Evolutionary conservation across 2,329 filamentous ascomycete genomes (phyloP).

Genomic region (Diaporthe sp.): DNA sequence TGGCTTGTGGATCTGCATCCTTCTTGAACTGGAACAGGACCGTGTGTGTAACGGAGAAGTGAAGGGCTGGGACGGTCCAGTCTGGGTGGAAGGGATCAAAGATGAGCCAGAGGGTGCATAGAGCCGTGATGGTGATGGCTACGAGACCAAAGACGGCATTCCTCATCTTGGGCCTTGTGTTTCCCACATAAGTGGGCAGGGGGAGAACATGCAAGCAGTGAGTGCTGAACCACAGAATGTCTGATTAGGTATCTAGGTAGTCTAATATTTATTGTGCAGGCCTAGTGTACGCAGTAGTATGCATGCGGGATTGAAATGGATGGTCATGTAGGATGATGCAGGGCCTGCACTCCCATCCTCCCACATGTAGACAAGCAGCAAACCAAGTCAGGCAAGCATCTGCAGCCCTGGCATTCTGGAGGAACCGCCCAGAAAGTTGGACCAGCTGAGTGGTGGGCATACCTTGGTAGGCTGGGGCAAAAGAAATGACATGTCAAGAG

Average conservation of each 20-base stretch:
- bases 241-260: too few species aligned
- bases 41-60: conserved; percentile 43
- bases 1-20: conserved; percentile 44
- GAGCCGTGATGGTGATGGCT: conserved; percentile 16
- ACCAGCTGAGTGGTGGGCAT: background rate
- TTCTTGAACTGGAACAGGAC: conserved; percentile 48
- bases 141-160: conserved; percentile 7
- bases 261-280: background rate
- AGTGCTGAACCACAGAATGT: background rate
- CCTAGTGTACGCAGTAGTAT: background rate
- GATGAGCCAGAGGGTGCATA: conserved; percentile 19
- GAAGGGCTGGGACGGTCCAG: conserved; percentile 21
- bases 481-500: background rate
- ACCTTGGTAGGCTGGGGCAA: background rate
- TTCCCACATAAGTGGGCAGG: background rate
- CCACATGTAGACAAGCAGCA: background rate
- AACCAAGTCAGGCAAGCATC: too few species aligned
- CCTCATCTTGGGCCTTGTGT: background rate
- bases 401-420: background rate
- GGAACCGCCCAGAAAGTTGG: conserved; percentile 3
- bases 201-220: background rate
- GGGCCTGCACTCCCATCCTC: background rate
- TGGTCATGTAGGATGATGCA: conserved; percentile 1
- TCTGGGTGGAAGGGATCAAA: conserved; percentile 11
- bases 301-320: background rate